Base-by-base conservation (phyloP, 768 basidiomycete genomes). In the Amanita pseudoporphyria region DNA sequence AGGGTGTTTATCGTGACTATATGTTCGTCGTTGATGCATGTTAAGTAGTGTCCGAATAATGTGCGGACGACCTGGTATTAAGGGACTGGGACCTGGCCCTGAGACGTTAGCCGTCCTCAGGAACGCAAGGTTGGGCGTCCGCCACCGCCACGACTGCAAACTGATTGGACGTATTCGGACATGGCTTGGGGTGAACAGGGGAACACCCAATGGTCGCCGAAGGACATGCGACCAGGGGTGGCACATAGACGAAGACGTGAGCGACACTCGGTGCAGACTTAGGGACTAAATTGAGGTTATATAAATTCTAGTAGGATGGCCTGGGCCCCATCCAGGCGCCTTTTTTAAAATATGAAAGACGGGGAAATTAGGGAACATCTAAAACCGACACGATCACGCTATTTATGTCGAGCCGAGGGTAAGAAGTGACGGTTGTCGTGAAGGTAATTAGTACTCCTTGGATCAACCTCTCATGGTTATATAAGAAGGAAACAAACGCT, bases 1-100 rank as follows among this genome's bases (percentile, higher is more conserved):
- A 38, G 49, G 37, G 18, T 51, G 39, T 10, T 48, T 42, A 13
- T 52, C 39, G 13, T 42, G 31, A 13, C 64, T 63, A 48, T 64
- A 60, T 3, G 57, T 48, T 45, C 64, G 62, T 28, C 56, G 57
- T 35, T 51, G 53, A 39, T 47, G 45, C 61, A 64, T 64, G 18
- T 39, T 1, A 30, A 14, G 22, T 16, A 33, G 9, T 9, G 52
- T 28, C 26, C 26, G 3, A 37, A 37, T n/a, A 18, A 16, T 3
- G n/a, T 37, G 10, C n/a, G 36, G n/a, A 16, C 16, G 36, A 28
- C 7, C 26, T 28, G 3, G 26, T 7, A 7, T 28, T 28, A 28
- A 28, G 26, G 36, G 3, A 3, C 30, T 31, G 45, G 19, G 36
- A 9, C 9, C 30, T 31, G 45, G 19, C 6, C 13, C 30, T 45